Base-by-base conservation (phyloP, 2,329 filamentous ascomycete genomes). In the Colletotrichum neosansevieriae region DNA sequence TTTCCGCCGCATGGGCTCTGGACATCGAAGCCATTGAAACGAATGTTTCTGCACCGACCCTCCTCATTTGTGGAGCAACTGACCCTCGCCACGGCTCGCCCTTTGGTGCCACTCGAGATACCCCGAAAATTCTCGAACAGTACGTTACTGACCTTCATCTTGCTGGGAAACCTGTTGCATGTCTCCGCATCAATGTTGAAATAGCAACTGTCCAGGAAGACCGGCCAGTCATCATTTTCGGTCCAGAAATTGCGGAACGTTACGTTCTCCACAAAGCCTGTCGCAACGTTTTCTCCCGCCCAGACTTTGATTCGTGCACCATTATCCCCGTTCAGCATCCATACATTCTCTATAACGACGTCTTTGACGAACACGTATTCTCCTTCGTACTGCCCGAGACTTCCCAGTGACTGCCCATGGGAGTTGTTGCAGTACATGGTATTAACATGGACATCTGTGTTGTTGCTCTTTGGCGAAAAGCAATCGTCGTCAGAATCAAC, bases 131-230 rank as follows among this genome's bases (percentile, higher is more conserved):
- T 89, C 72, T 88, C 80, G 69, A 90, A 90, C 0, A 78, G 79
- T 21, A 90, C 83, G 72, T 89, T 85, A 34, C 84, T 86, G 65
- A 90, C 83, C 71, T 89, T 85, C 71, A 89, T 87, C 9, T 81
- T 79, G 0, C 85, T 87, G 0, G 87, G 87, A 69, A 87, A 85
- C 10, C 79, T 65, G 2, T 83, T 81, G 71, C 87, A 90, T 2
- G 82, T 81, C 1, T 82, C 82, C 1, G 79, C 71, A 63, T 85
- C 74, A 66, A 78, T 79, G 77, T 89, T 85, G 76, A 89, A 89
- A 76, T 90, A 90, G 76, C 88, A 90, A 32, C 87, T 86, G 72
- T 89, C 88, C 5, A 90, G 77, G 38, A 88, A 86, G 21, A 88
- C 81, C 0, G 85, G 82, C 70, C 83, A 82, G 70, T 89, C 87